Evolutionary conservation across 2,329 filamentous ascomycete species (phyloP), one percentile per base, ranked within the genome.

Genomic region (Colletotrichum spinosum): DNA sequence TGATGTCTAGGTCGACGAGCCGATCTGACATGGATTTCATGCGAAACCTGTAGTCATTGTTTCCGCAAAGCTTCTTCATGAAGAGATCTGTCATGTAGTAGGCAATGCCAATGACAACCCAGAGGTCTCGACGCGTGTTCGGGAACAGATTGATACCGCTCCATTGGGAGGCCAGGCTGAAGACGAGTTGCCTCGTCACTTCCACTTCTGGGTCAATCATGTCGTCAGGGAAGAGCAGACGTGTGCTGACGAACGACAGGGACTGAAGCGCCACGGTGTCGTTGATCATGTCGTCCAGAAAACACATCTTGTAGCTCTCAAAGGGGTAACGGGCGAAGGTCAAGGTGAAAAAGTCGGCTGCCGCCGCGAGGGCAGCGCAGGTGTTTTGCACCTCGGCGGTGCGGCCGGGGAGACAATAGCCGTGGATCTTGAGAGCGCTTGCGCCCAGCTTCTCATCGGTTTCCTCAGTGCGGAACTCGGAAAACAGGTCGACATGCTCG

Each of bases 71-170:
- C 69, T 89, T 90, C 75, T 90, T 93, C 86, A 98, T 92, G 77
- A 97, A 97, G 4, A 93, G 86, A 71, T 97, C 95, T 1, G 95
- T 94, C 86, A 99, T 97, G 81, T 93, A 99, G 81, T 95, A 94
- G 1, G 95, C 92, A 51, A 97, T 91, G 12, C 95, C 97, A 58
- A 96, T 86, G 11, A 95, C 90, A 17, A 97, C 89, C 96, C 96
- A 99, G 58, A 90, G 88, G 76, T 99, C 96, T 55, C 86, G 85
- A 15, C 90, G 88, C 45, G 91, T 89, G 73, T 94, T 92, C 0
- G 96, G 91, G 52, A 97, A 90, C 70, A 99, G 92, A 73, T 94
- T 94, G 68, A 99, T 91, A 13, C 96, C 96, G 69, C 96, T 92
- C 92, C 95, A 99, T 76, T 99, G 96, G 65, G 90, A 92, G 10